Base-by-base conservation (phyloP, 2,329 filamentous ascomycete genomes). In the Monosporascus ibericus region DNA sequence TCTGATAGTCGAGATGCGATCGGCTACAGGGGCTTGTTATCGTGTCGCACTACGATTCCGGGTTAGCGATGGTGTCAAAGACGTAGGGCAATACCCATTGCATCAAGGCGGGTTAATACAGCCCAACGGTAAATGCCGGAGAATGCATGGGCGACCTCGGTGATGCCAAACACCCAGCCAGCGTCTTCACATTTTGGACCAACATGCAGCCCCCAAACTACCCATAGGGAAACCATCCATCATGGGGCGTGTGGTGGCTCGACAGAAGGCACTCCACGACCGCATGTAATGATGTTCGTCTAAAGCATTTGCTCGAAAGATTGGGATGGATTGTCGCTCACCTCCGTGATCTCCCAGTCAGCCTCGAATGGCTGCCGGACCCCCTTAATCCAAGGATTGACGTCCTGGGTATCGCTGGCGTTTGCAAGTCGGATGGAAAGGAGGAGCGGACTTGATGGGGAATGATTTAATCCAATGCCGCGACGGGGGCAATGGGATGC, bases 351-450 rank as follows among this genome's bases (percentile, higher is more conserved):
- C 36, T 54, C 30, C 48, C 44, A 42, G 47, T 58, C 57, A 54
- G 55, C 55, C 55, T 57, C 55, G 48, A 54, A 55, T 60, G 61
- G 59, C 56, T 60, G 53, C 58, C 62, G 56, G 58, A 62, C 53
- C 61, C 61, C 60, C 60, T 62, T n/a, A 48, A 61, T 51, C 52
- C 60, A 56, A 55, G 58, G 57, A 59, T 59, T 55, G 52, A 53
- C 49, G 57, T 55, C 57, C 54, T 54, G 40, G 48, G 39, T 42
- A 15, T 42, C 17, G 39, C 11, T 11, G 39, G 11, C 17, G 39
- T 46, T 54, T 47, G 47, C 48, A 47, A 54, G 51, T 44, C 38
- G 48, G 49, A 51, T 49, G 22, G 51, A 50, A 46, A 48, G 44
- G 50, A 52, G 52, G 47, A 56, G 57, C 50, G 52, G 54, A 30